Conservation (phyloP, 2,329 filamentous ascomycete species). For the Lecanicillium sp. region DNA sequence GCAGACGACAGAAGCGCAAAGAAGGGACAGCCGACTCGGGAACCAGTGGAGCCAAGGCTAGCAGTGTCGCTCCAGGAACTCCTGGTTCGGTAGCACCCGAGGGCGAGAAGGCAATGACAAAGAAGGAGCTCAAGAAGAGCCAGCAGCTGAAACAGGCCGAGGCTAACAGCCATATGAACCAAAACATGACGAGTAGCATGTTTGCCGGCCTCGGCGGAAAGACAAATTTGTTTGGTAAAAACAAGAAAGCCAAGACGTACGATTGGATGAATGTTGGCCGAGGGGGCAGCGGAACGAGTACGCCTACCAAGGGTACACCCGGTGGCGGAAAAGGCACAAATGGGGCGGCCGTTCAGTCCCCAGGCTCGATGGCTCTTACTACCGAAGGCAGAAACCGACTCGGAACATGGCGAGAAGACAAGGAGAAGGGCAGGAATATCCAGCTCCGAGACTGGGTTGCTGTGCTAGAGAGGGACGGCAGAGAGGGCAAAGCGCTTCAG, state of each 20-base stretch:
- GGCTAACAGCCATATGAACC: slow-evolving; percentile 69
- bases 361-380: slow-evolving; percentile 36
- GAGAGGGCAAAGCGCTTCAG: slow-evolving; percentile 56
- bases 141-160: slow-evolving; percentile 71
- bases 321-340: slow-evolving; percentile 26
- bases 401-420: slow-evolving; percentile 73
- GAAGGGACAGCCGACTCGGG: slow-evolving; percentile 47
- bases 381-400: slow-evolving; percentile 54
- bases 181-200: slow-evolving; percentile 75
- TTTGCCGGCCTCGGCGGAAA: slow-evolving; percentile 59
- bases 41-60: slow-evolving; percentile 40
- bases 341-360: slow-evolving; percentile 21
- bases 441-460: slow-evolving; percentile 78
- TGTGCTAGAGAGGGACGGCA: slow-evolving; percentile 72
- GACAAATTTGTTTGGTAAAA: slow-evolving; percentile 48
- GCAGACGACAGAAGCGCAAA: slow-evolving; percentile 57
- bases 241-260: slow-evolving; percentile 59
- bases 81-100: slow-evolving; percentile 58
- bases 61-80: slow-evolving; percentile 51
- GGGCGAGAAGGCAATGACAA: slow-evolving; percentile 62
- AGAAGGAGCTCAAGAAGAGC: slow-evolving; percentile 77
- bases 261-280: slow-evolving; percentile 60
- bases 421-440: slow-evolving; percentile 67
- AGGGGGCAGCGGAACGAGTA: slow-evolving; percentile 46
- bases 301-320: slow-evolving; percentile 31